Percentiles rank a stretch among this genome's conserved stretches.
These are phyloP conservation scores for Bromus sterilis DNA, from an alignment of 176 grass and related monocot species.

Conservation along the genomic window DNA sequence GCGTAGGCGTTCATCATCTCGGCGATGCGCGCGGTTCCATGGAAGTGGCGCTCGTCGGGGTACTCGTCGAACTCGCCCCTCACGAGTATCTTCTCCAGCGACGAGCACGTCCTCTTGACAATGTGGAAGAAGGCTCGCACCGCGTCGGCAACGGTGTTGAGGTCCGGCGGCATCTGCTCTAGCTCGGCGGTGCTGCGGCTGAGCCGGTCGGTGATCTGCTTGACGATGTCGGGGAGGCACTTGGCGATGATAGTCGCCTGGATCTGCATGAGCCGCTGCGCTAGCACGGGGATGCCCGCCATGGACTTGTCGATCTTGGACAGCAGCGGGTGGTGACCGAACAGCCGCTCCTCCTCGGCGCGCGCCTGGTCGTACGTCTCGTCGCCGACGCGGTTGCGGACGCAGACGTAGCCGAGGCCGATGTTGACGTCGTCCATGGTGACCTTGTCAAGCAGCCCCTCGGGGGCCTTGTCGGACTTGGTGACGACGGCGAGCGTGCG, in stretches of 20 bases:
- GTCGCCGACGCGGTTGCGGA: slow-evolving; percentile 58
- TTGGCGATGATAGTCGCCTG: slow-evolving; percentile 25
- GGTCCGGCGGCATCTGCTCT: slow-evolving; percentile 37
- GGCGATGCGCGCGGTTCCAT: slow-evolving; percentile 30
- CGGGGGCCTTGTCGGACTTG: slow-evolving; percentile 42
- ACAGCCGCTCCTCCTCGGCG: slow-evolving; percentile 21
- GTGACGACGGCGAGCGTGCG: slow-evolving; percentile 72
- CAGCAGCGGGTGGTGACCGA: slow-evolving; percentile 20
- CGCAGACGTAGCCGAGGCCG: slow-evolving; percentile 63
- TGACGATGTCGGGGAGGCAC: slow-evolving; percentile 44
- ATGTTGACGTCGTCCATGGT: slow-evolving; percentile 59
- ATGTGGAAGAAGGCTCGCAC: slow-evolving; percentile 30
- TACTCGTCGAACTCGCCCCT: slow-evolving; percentile 46
- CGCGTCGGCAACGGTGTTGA: slow-evolving; percentile 28
- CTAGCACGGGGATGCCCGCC: slow-evolving; percentile 39
- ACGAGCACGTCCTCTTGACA: neutral
- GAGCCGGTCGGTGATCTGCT: slow-evolving; percentile 56
- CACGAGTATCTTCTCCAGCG: slow-evolving; percentile 34
- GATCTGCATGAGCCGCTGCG: slow-evolving; percentile 37
- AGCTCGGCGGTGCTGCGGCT: slow-evolving; percentile 34
- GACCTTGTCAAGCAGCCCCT: slow-evolving; percentile 64
- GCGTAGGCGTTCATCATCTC: slow-evolving; percentile 27
- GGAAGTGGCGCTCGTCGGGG: slow-evolving; percentile 25
- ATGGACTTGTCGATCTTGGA: slow-evolving; percentile 48
- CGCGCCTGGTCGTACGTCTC: slow-evolving; percentile 54